phyloP scores from a whole-genome alignment of 2,329 filamentous ascomycete genomes.

The Ophiostoma sp. region DNA sequence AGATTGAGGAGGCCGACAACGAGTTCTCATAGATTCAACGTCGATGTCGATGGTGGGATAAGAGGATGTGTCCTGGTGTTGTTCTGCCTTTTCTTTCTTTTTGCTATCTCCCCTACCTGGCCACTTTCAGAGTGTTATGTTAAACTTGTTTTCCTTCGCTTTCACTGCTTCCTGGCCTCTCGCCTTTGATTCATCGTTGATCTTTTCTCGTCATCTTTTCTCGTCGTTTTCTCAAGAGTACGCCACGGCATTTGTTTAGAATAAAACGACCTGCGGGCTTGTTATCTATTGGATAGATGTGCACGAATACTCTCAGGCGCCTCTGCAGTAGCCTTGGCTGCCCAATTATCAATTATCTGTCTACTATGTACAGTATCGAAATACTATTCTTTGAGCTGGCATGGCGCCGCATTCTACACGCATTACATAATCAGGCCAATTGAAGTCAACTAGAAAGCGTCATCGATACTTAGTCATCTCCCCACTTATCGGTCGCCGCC shows the following conservation, averaged over 20 bases:
- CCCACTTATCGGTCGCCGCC: slow-evolving; percentile 11
- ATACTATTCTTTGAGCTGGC: too few relatives aligned
- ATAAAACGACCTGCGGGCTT: background rate
- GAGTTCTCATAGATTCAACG: slow-evolving; percentile 34
- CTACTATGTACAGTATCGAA: too few relatives aligned
- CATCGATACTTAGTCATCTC: slow-evolving; percentile 5
- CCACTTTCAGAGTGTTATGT: background rate
- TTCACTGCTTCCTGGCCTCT: background rate
- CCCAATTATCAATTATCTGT: background rate
- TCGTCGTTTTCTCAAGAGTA: background rate
- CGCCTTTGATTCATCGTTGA: background rate
- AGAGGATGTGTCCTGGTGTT: background rate
- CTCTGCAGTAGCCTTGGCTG: background rate
- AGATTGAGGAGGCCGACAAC: slow-evolving; percentile 57
- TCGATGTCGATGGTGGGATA: background rate
- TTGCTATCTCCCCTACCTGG: background rate
- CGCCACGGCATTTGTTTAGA: background rate
- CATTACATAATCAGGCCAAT: background rate
- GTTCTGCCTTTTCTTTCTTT: background rate
- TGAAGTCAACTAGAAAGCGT: background rate
- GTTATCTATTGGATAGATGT: background rate
- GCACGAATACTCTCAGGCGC: background rate
- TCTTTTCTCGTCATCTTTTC: background rate
- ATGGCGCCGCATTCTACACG: background rate
- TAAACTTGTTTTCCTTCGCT: background rate